Percentiles rank a stretch among this genome's conserved stretches.
phyloP scores from a whole-genome alignment of 225 moss, liverwort and hornwort genomes.

The Ulota crispa region DNA sequence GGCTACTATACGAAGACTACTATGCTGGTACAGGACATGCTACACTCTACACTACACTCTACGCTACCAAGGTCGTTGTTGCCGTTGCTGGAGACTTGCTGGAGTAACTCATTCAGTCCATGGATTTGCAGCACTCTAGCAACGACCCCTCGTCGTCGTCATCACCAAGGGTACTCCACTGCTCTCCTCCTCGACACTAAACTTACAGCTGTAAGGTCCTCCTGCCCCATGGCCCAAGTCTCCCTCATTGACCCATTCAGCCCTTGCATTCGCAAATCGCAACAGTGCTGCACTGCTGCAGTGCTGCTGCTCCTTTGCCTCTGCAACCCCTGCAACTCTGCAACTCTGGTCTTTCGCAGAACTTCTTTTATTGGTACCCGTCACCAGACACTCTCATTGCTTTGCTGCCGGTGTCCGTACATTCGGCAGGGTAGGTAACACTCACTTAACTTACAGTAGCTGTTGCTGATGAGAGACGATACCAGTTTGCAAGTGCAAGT shows the following conservation, averaged over 20 bases:
- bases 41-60: too few species aligned
- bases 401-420: not conserved
- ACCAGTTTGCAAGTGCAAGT: not conserved
- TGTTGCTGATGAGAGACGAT: not conserved
- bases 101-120: too few species aligned
- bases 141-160: not conserved
- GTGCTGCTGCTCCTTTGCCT: too few species aligned
- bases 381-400: not conserved
- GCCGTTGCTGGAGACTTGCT: too few species aligned
- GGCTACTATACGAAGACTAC: too few species aligned
- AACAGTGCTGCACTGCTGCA: not conserved
- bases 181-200: too few species aligned
- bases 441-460: too few species aligned
- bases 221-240: not conserved
- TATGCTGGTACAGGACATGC: too few species aligned
- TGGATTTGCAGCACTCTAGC: too few species aligned
- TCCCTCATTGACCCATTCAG: not conserved
- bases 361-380: not conserved
- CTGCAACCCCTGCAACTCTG: too few species aligned
- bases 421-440: not conserved
- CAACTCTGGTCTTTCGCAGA: not conserved
- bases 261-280: not conserved
- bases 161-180: not conserved
- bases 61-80: too few species aligned
- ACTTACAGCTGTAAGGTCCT: not conserved